Evolutionary conservation across 2,329 filamentous ascomycete species (phyloP).

Genomic region (Neoascochyta sp.): DNA sequence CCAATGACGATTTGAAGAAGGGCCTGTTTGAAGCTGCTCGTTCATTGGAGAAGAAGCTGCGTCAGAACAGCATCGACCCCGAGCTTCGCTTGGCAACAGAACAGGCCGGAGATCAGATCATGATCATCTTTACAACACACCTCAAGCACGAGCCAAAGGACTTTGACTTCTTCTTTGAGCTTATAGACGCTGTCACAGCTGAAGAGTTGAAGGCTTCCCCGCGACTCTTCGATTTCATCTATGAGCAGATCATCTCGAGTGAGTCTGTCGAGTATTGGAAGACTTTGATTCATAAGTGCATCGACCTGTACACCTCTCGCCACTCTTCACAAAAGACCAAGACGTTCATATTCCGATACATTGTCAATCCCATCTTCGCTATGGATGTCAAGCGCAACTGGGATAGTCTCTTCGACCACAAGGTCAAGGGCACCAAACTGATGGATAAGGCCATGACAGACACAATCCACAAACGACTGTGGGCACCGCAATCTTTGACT

Average conservation of each 20-base stretch:
- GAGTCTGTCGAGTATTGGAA: slow-evolving; percentile 84
- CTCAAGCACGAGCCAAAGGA: slow-evolving; percentile 71
- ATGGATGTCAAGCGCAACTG: slow-evolving; percentile 92
- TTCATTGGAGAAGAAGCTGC: slow-evolving; percentile 72
- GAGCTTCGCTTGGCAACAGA: slow-evolving; percentile 78
- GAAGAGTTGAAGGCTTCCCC: slow-evolving; percentile 78
- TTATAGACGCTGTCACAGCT: slow-evolving; percentile 79
- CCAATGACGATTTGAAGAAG: slow-evolving; percentile 55
- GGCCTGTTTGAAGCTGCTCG: slow-evolving; percentile 64
- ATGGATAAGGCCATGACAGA: slow-evolving; percentile 87
- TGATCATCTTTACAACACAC: slow-evolving; percentile 78
- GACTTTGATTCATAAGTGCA: slow-evolving; percentile 73
- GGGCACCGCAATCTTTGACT: slow-evolving; percentile 76
- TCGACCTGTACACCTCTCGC: slow-evolving; percentile 81
- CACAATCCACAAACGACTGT: slow-evolving; percentile 85
- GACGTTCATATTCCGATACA: slow-evolving; percentile 83
- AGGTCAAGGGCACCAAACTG: slow-evolving; percentile 62
- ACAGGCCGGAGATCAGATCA: slow-evolving; percentile 84
- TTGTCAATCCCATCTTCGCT: slow-evolving; percentile 93
- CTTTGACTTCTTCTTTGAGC: slow-evolving; percentile 75
- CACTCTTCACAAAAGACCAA: slow-evolving; percentile 83
- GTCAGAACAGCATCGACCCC: slow-evolving; percentile 64
- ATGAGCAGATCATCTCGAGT: slow-evolving; percentile 76
- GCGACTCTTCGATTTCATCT: slow-evolving; percentile 76
- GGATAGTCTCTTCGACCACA: slow-evolving; percentile 49